A percentile compares a stretch with the other conserved stretches of the same genome.
Conservation (phyloP, 768 basidiomycete genomes). For the Tulasnella sp. region DNA sequence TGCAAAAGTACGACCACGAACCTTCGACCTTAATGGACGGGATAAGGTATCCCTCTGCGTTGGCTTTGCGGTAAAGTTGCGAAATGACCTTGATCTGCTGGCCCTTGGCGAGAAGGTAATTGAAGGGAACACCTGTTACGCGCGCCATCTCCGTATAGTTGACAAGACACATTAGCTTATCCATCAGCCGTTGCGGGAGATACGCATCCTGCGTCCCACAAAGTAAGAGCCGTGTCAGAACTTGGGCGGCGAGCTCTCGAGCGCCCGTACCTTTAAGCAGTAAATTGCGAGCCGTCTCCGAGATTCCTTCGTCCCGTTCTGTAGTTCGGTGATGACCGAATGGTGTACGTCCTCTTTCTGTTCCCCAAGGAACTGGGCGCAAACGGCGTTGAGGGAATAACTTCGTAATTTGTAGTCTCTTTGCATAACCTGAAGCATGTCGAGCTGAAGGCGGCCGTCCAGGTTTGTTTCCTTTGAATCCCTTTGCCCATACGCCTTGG, state of each 20-base stretch:
- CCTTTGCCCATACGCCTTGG: conserved; percentile 92
- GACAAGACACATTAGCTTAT: conserved; percentile 98
- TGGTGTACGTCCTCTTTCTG: conserved; percentile 99
- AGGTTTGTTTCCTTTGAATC: conserved; percentile 89
- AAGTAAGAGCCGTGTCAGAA: too few relatives aligned
- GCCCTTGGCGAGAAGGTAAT: conserved; percentile 81
- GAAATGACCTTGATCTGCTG: conserved; percentile 99
- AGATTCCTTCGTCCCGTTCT: conserved; percentile 92
- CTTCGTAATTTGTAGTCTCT: conserved; percentile 94
- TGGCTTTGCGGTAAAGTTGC: conserved; percentile 87
- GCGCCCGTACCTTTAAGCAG: conserved; percentile 72
- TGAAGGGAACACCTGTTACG: conserved; percentile 99
- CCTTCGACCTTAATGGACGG: conserved; percentile 81
- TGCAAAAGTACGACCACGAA: conserved; percentile 20
- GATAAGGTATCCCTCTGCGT: conserved; percentile 80
- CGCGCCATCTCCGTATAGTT: conserved; percentile 99
- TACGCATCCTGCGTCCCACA: conserved; percentile 72
- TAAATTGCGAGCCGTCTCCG: conserved; percentile 89
- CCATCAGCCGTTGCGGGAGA: conserved; percentile 86
- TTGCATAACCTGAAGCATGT: conserved; percentile 96
- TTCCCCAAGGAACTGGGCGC: conserved; percentile 93
- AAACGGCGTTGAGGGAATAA: conserved; percentile 96
- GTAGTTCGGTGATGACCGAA: conserved; percentile 94
- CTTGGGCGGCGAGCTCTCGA: background rate
- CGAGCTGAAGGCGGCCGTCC: conserved; percentile 88